These are phyloP conservation scores for Leccinum solheimii DNA, from an alignment of 1,284 basidiomycete genomes.

Conservation along the genomic window DNA sequence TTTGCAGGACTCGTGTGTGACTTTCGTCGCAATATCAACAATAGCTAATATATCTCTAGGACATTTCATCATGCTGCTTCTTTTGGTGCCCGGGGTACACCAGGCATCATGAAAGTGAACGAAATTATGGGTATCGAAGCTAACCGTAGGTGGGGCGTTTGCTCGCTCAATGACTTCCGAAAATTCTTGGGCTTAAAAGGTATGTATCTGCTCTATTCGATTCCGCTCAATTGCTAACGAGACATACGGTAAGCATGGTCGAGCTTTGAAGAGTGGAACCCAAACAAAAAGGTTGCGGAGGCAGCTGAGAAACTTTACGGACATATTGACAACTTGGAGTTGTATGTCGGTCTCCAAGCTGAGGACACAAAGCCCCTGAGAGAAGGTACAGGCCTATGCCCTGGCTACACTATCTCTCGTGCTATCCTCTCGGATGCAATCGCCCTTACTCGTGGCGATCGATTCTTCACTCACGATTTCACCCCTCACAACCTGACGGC, in stretches of 20 bases:
- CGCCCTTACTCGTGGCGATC: slow-evolving; percentile 79
- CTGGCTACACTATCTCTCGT: slow-evolving; percentile 81
- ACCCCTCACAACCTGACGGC: slow-evolving; percentile 79
- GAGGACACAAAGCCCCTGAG: slow-evolving; percentile 76
- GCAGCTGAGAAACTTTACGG: slow-evolving; percentile 79
- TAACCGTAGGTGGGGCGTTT: slow-evolving; percentile 78
- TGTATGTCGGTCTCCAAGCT: slow-evolving; percentile 74
- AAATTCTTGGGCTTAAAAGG: slow-evolving; percentile 76
- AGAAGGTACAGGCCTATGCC: slow-evolving; percentile 80
- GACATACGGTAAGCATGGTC: slow-evolving; percentile 46
- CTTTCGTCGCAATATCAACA: neutral
- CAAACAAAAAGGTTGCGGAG: slow-evolving; percentile 65
- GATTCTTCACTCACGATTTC: slow-evolving; percentile 82
- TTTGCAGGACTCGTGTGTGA: slow-evolving; percentile 65
- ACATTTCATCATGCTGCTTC: slow-evolving; percentile 73
- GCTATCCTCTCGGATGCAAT: slow-evolving; percentile 90
- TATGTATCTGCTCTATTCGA: slow-evolving; percentile 34
- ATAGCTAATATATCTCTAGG: slow-evolving; percentile 36
- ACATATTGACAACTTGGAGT: slow-evolving; percentile 76
- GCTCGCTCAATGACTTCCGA: slow-evolving; percentile 85
- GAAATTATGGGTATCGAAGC: slow-evolving; percentile 84
- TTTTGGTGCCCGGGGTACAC: slow-evolving; percentile 80
- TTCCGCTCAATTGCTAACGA: neutral
- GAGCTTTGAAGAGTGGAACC: slow-evolving; percentile 82
- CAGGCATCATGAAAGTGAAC: slow-evolving; percentile 70